A percentile compares a stretch with the other conserved stretches of the same genome.
Evolutionary conservation across 2,329 filamentous ascomycete species (phyloP).

Genomic region (Pseudogymnoascus sp.): DNA sequence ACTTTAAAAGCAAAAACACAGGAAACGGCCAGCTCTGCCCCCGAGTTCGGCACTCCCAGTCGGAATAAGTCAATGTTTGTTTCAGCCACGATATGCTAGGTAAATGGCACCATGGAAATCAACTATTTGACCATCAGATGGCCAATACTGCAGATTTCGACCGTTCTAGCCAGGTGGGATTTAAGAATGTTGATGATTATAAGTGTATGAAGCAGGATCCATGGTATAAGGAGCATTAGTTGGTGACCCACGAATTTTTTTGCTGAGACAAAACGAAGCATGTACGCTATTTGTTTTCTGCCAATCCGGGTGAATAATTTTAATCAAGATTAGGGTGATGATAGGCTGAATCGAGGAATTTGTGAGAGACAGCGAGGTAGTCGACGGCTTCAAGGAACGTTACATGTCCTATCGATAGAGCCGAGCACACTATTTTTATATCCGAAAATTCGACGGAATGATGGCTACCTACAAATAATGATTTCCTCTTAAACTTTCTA

Average conservation of each 20-base stretch:
- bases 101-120: conserved; percentile 32
- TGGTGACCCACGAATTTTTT: conserved; percentile 42
- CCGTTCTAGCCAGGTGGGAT: conserved; percentile 43
- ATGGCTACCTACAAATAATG: neutral
- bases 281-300: too few species aligned
- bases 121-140: conserved; percentile 40
- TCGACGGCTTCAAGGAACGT: neutral
- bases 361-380: neutral
- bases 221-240: conserved; percentile 36
- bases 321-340: too few species aligned
- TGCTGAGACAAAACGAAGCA: conserved; percentile 40
- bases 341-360: too few species aligned
- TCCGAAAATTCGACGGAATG: neutral
- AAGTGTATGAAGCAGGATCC: conserved; percentile 42
- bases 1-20: conserved; percentile 23
- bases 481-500: neutral
- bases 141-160: conserved; percentile 40
- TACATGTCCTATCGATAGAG: neutral
- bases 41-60: conserved; percentile 14
- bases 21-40: conserved; percentile 12
- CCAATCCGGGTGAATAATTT: too few species aligned
- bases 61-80: conserved; percentile 30
- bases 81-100: conserved; percentile 30
- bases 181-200: conserved; percentile 38
- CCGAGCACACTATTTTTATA: neutral